Evolutionary conservation across 306 rosid genomes (phyloP).

Genomic region (Mimosa pudica): DNA sequence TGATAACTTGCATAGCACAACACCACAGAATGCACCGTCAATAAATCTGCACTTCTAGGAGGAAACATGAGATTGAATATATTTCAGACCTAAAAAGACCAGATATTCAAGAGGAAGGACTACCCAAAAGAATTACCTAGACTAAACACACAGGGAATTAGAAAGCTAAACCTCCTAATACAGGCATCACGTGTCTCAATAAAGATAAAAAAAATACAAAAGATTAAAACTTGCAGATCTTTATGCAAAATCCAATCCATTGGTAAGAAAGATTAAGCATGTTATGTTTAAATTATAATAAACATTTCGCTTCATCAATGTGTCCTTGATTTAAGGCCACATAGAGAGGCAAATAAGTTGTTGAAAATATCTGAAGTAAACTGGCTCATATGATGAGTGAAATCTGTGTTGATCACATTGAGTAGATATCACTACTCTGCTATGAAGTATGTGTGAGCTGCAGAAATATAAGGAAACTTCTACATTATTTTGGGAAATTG

Average conservation of each 20-base stretch:
- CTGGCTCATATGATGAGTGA: background rate
- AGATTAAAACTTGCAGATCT: background rate
- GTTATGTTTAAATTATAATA: slow-evolving; percentile 16
- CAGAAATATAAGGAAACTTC: background rate
- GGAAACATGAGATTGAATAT: background rate
- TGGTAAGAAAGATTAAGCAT: background rate
- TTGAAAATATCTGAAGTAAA: background rate
- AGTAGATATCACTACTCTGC: background rate
- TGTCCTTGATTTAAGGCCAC: slow-evolving; percentile 6
- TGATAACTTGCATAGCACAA: too few species aligned
- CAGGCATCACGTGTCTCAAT: background rate
- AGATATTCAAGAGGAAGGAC: background rate
- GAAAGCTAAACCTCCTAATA: background rate
- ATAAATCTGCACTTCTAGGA: background rate
- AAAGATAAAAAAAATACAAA: background rate
- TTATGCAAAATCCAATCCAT: background rate
- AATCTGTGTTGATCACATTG: background rate
- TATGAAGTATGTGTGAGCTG: background rate
- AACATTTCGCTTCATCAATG: slow-evolving; percentile 26
- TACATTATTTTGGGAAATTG: background rate
- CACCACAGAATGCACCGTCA: too few species aligned
- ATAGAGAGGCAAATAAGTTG: slow-evolving; percentile 12
- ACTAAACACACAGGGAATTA: background rate
- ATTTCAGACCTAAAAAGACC: background rate
- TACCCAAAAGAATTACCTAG: background rate